These are phyloP conservation scores for Penicillium chermesinum DNA, from an alignment of 495 filamentous ascomycete genomes.

Conservation along the genomic window DNA sequence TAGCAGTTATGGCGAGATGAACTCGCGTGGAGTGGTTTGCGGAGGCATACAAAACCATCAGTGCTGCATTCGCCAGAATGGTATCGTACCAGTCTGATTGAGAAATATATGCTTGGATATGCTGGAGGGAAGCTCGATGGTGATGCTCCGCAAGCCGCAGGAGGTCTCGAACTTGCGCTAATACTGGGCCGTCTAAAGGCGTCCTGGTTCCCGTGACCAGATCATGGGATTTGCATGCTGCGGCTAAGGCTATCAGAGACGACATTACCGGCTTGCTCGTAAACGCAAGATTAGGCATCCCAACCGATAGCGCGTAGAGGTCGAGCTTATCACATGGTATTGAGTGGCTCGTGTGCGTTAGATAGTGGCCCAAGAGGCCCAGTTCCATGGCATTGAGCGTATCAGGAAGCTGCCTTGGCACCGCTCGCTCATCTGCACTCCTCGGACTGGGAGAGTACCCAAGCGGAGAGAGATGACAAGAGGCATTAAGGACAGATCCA, in stretches of 20 bases:
- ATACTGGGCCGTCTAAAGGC: slow-evolving; percentile 10
- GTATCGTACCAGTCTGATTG: neutral
- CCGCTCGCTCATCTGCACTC: neutral
- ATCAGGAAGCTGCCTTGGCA: neutral
- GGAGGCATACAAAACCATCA: slow-evolving; percentile 45
- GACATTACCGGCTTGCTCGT: slow-evolving; percentile 36
- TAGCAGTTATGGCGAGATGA: slow-evolving; percentile 28
- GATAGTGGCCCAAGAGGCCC: slow-evolving; percentile 34
- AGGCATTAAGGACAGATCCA: neutral
- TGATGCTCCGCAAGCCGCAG: slow-evolving; percentile 8
- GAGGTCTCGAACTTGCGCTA: slow-evolving; percentile 22
- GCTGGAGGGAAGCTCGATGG: slow-evolving; percentile 1
- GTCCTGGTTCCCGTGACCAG: slow-evolving; percentile 22
- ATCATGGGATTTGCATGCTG: slow-evolving; percentile 36
- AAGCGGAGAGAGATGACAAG: neutral
- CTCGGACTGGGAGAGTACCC: slow-evolving; percentile 1
- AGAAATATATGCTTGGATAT: neutral
- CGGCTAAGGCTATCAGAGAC: slow-evolving; percentile 36
- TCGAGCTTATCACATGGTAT: slow-evolving; percentile 29
- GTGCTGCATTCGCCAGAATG: slow-evolving; percentile 38
- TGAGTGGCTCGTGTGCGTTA: slow-evolving; percentile 39
- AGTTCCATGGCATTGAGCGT: slow-evolving; percentile 28
- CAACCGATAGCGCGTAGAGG: slow-evolving; percentile 34
- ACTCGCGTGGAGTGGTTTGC: slow-evolving; percentile 34
- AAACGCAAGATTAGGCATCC: slow-evolving; percentile 39